Evolutionary conservation across 192 early-diverging fungal species (phyloP), one percentile per base, ranked within the genome.

Genomic region (Backusella circina): DNA sequence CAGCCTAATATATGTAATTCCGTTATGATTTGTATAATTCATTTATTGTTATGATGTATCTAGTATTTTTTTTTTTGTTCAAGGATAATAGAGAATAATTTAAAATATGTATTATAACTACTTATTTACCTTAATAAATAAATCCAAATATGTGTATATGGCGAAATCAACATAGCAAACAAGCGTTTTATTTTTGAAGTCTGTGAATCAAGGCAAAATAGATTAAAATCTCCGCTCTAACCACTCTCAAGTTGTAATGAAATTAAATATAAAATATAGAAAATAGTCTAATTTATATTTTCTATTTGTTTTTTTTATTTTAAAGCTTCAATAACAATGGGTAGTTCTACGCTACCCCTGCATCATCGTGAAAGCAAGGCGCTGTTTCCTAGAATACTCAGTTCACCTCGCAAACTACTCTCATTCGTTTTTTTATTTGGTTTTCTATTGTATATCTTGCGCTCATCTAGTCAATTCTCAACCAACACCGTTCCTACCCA

Each of bases 1-100:
- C 88, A 37, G 88, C 77, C 16, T 61, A 73, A 61, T 26, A 51
- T 13, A 15, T 2, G 10, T 13, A 3, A 41, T 13, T 13, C 39
- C 2, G 10, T 41, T 41, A 41, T 41, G 39, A 39, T 18, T 18
- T 44, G 2, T 44, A 15, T 18, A 16, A 5, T 18, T 47, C 18
- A 47, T 18, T 18, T 47, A 41, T 18, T 47, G 5, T 35, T 35
- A 35, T 35, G 2, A 47, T 47, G 41, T 18, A 5, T n/a, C 5
- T 18, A 18, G 5, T 47, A 44, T 44, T 44, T 47, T 47, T 47
- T 47, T 41, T 13, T 13, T 16, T 41, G n/a, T n/a, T n/a, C 33
- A 35, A 35, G 33, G 2, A 2, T 35, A 3, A 35, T 35, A 35
- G 33, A 35, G 33, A 35, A n/a, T n/a, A n/a, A n/a, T n/a, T 35